Evolutionary conservation across 2,329 filamentous ascomycete species (phyloP), one percentile per base, ranked within the genome.

Genomic region (Fusarium sp.): DNA sequence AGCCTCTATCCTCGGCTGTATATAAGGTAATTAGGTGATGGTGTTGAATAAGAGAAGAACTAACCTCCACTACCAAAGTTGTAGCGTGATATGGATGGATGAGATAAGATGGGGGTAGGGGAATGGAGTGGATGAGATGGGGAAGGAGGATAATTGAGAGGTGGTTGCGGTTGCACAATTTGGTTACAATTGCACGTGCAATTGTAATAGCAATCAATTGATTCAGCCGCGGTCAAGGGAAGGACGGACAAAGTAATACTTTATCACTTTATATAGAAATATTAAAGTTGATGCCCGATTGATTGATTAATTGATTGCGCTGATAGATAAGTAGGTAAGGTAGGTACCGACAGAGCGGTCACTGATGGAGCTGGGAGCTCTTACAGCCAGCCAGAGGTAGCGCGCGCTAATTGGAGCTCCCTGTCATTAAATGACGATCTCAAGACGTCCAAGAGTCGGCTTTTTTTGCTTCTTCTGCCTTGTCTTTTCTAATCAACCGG

Each of bases 91-190:
- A 70, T 62, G 59, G 70, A 73, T 61, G 55, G 55, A 59, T 61
- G 60, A 45, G 53, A 50, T 55, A 52, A 55, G 52, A 72, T 66
- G 69, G 64, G 57, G 56, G 63, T 36, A 59, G 41, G 46, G 54
- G 15, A 50, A 36, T 52, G 33, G 33, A 36, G 35, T 49, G 62
- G 36, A 61, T 67, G 61, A 54, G 62, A 67, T 58, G 60, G 56
- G 70, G 70, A 64, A 71, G 62, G 70, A 59, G 62, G 65, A 70
- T 72, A 62, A 49, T 41, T 44, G 45, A 60, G 45, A 70, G 41
- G 60, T 66, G 70, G 70, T 72, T 72, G 69, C 50, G 69, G 69
- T 72, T 72, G 69, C 65, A 72, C 69, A 71, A 60, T 60, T 70
- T 65, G 56, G 42, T 71, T 61, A 31, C 39, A 49, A 56, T 72